Percentiles rank a stretch among this genome's conserved stretches.
Evolutionary conservation across 1,284 basidiomycete genomes (phyloP).

Genomic region (Leccinum griseonigrum): DNA sequence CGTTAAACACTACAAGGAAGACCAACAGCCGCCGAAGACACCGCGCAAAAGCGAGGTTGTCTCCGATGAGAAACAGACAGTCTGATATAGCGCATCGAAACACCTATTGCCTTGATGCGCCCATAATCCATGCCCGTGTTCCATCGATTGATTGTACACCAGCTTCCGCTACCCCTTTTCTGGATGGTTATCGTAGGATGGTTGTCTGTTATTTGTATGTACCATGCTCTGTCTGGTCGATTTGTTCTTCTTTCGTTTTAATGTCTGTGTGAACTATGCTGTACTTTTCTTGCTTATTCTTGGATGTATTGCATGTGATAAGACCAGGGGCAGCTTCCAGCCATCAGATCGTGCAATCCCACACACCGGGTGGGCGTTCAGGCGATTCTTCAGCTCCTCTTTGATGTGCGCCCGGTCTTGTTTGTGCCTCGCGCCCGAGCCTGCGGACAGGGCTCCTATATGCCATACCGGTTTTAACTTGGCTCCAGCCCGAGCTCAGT

Average conservation of each 20-base stretch:
- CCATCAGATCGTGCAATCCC: neutral
- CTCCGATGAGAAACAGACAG: neutral
- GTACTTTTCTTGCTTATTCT: conserved; percentile 2
- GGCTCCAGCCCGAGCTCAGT: neutral
- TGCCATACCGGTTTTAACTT: no score
- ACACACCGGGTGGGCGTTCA: neutral
- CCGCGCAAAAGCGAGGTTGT: neutral
- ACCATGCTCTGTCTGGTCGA: neutral
- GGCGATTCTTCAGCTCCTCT: neutral
- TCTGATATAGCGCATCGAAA: neutral
- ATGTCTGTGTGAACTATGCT: neutral
- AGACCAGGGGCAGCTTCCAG: neutral
- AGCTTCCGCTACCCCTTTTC: neutral
- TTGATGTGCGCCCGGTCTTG: neutral
- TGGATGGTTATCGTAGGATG: neutral
- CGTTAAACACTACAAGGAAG: conserved; percentile 17
- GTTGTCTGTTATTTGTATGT: neutral
- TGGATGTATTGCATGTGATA: conserved; percentile 2
- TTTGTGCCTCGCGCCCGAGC: neutral
- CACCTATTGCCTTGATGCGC: neutral
- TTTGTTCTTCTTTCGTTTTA: neutral
- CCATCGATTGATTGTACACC: neutral
- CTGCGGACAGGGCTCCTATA: neutral
- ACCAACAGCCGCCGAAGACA: neutral
- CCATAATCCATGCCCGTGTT: neutral